Conservation (phyloP, 2,329 filamentous ascomycete species). For the Fusarium virguliforme region DNA sequence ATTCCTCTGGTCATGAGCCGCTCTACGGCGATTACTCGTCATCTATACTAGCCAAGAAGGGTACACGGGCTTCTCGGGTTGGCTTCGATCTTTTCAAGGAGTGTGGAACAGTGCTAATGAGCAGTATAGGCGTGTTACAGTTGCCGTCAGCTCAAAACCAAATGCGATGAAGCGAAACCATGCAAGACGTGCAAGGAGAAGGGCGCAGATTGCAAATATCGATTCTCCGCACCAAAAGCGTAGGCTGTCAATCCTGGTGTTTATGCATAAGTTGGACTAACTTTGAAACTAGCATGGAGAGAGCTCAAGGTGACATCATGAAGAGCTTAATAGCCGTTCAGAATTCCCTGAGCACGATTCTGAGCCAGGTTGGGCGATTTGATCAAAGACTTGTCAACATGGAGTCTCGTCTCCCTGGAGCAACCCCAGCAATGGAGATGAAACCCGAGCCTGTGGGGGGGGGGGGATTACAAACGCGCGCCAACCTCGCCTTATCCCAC, state of each 20-base stretch:
- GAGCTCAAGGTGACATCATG: slow-evolving; percentile 73
- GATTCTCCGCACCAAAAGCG: slow-evolving; percentile 93
- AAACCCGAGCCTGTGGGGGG: slow-evolving; percentile 52
- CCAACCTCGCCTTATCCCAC: slow-evolving; percentile 44
- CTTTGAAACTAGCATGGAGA: slow-evolving; percentile 67
- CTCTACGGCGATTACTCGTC: slow-evolving; percentile 63
- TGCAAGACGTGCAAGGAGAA: slow-evolving; percentile 93
- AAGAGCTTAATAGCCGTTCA: slow-evolving; percentile 66
- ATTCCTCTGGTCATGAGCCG: slow-evolving; percentile 55
- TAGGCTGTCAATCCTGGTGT: slow-evolving; percentile 61
- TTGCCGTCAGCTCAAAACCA: slow-evolving; percentile 89
- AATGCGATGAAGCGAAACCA: slow-evolving; percentile 89
- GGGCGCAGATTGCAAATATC: slow-evolving; percentile 86
- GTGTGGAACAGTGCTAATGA: slow-evolving; percentile 29
- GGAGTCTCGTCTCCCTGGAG: slow-evolving; percentile 51
- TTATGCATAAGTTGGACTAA: slow-evolving; percentile 27
- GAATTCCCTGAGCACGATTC: slow-evolving; percentile 56
- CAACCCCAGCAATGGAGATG: slow-evolving; percentile 37
- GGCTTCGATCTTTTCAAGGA: background rate
- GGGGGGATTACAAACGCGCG: slow-evolving; percentile 51
- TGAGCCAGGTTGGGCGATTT: slow-evolving; percentile 58
- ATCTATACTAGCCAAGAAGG: slow-evolving; percentile 67
- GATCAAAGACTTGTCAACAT: slow-evolving; percentile 58
- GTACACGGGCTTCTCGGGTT: slow-evolving; percentile 77
- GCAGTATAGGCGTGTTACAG: slow-evolving; percentile 89